Conservation (phyloP, 2,329 filamentous ascomycete genomes). For the Cercospora sojina region DNA sequence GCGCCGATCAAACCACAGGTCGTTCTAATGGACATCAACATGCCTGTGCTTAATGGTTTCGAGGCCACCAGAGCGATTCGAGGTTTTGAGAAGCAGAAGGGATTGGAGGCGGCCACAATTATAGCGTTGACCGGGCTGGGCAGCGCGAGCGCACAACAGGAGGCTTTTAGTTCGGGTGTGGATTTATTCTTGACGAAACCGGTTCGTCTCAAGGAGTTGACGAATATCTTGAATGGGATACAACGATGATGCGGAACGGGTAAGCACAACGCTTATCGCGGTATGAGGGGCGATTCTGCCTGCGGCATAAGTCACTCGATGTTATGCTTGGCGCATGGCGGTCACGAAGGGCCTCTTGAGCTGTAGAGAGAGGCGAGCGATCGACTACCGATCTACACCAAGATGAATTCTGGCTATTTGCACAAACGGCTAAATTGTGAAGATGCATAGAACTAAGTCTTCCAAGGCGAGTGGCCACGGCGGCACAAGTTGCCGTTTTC, state of each 20-base stretch:
- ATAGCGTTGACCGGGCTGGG: slow-evolving; percentile 38
- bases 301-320: background rate
- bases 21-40: slow-evolving; percentile 47
- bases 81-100: slow-evolving; percentile 32
- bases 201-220: slow-evolving; percentile 28
- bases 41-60: slow-evolving; percentile 38
- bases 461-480: background rate
- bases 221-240: slow-evolving; percentile 25
- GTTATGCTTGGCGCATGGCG: background rate
- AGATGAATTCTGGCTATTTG: background rate
- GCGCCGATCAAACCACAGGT: slow-evolving; percentile 22
- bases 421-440: background rate
- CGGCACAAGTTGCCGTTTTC: background rate
- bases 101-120: slow-evolving; percentile 30
- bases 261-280: background rate
- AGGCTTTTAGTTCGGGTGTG: slow-evolving; percentile 35
- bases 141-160: slow-evolving; percentile 33
- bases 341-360: background rate
- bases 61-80: slow-evolving; percentile 38
- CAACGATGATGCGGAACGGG: slow-evolving; percentile 8
- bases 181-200: slow-evolving; percentile 39
- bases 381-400: background rate
- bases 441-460: background rate
- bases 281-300: background rate
- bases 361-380: background rate